phyloP scores from a whole-genome alignment of 306 rosid species.

The Quercus ilex region DNA sequence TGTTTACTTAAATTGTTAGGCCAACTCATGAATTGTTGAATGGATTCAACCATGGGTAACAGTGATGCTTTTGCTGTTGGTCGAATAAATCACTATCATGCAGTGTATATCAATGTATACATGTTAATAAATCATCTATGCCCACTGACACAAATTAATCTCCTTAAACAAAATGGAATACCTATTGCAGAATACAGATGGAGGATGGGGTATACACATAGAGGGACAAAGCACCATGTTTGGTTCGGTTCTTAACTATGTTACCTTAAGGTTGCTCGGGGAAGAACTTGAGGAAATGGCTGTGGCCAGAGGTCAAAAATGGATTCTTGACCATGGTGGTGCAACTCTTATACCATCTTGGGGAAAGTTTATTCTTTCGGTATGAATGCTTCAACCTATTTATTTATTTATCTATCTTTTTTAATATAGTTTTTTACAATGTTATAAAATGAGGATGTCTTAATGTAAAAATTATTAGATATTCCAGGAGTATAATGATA shows the following conservation, averaged over 20 bases:
- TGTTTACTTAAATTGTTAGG: background rate
- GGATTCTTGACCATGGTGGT: constrained; percentile 70
- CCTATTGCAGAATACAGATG: constrained; percentile 54
- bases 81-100: too few relatives aligned
- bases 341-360: constrained; percentile 55
- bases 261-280: constrained; percentile 47
- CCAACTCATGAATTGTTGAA: too few relatives aligned
- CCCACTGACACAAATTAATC: too few relatives aligned
- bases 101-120: too few relatives aligned
- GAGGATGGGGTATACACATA: constrained; percentile 76
- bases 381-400: background rate
- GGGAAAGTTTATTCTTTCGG: constrained; percentile 74
- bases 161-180: too few relatives aligned
- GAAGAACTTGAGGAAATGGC: constrained; percentile 31
- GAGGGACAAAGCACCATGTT: constrained; percentile 73
- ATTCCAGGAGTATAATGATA: too few relatives aligned
- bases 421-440: background rate
- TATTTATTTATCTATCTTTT: background rate
- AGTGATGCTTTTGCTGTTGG: too few relatives aligned
- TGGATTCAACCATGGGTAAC: too few relatives aligned
- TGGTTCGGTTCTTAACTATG: constrained; percentile 37
- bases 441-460: too few relatives aligned
- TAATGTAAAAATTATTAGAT: too few relatives aligned
- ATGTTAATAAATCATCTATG: too few relatives aligned
- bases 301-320: constrained; percentile 39